Percentiles rank a stretch among this genome's conserved stretches.
Conservation (phyloP, 148 eudicot species). For the Agrostemma githago region DNA sequence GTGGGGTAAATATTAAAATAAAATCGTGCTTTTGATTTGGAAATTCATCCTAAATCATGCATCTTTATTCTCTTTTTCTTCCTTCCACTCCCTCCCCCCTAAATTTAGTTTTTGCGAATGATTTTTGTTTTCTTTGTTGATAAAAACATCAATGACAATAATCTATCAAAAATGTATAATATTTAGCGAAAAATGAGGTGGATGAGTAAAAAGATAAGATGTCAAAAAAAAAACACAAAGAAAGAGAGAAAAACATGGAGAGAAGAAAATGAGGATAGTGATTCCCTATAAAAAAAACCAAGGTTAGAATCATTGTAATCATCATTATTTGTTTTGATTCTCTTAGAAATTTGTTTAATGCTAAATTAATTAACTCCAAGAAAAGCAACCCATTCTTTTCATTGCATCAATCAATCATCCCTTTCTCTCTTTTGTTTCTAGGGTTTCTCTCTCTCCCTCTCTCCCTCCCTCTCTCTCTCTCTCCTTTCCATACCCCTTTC, state of each 20-base stretch:
- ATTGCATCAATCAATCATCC: neutral
- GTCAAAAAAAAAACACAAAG: neutral
- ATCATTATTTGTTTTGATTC: neutral
- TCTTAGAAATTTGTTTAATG: neutral
- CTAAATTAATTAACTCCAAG: neutral
- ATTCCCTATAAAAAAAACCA: neutral
- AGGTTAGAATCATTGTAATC: neutral
- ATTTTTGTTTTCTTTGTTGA: no score
- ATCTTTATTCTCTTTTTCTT: neutral
- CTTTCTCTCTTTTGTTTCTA: neutral
- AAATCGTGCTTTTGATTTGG: neutral
- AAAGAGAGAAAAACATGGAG: no score
- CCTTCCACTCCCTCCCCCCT: neutral
- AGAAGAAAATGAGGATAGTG: no score
- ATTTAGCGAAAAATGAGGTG: neutral
- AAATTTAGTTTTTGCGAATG: neutral
- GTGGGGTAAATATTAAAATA: neutral
- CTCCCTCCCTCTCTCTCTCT: neutral
- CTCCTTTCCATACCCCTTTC: neutral
- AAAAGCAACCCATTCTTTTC: neutral
- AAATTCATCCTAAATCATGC: neutral
- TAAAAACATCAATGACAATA: neutral
- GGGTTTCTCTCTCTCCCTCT: slow-evolving; percentile 9
- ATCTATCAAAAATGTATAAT: neutral
- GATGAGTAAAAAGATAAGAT: neutral